Evolutionary conservation across 164 flowering plant genomes (phyloP).

Genomic region (Amborella trichopoda): DNA sequence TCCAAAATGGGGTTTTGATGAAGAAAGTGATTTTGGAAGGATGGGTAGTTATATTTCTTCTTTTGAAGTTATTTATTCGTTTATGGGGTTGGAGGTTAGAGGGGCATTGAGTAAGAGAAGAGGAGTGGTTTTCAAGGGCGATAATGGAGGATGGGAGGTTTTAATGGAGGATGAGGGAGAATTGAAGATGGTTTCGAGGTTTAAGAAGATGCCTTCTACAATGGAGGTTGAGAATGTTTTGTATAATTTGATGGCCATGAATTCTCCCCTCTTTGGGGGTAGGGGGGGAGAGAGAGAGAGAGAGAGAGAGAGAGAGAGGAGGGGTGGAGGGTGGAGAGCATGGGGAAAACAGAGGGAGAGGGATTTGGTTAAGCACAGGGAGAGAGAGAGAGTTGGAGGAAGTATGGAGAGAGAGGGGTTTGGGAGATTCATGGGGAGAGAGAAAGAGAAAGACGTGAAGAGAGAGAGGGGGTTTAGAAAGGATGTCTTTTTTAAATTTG

Average conservation of each 20-base stretch:
- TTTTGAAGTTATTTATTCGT: constrained; percentile 76
- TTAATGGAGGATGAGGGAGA: constrained; percentile 68
- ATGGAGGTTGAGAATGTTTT: constrained; percentile 70
- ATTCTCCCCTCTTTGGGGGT: constrained; percentile 73
- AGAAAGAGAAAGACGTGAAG: too few relatives aligned
- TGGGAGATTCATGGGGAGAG: too few relatives aligned
- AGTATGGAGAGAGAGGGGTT: too few relatives aligned
- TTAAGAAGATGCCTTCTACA: constrained; percentile 49
- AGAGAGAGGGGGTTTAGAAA: too few relatives aligned
- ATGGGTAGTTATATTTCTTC: constrained; percentile 47
- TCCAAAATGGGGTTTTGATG: constrained; percentile 67
- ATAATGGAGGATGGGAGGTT: constrained; percentile 54
- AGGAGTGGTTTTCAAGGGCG: constrained; percentile 57
- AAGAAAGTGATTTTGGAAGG: constrained; percentile 43
- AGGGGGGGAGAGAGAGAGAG: too few relatives aligned
- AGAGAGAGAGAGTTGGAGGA: too few relatives aligned
- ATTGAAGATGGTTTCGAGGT: constrained; percentile 51
- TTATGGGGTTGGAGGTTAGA: constrained; percentile 68
- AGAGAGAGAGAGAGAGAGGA: too few relatives aligned
- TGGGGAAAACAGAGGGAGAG: too few relatives aligned
- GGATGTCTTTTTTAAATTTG: too few relatives aligned
- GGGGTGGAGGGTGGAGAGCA: too few relatives aligned
- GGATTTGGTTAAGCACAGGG: too few relatives aligned
- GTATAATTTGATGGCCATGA: constrained; percentile 76
- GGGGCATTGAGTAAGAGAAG: constrained; percentile 64